These are phyloP conservation scores for Zymoseptoria ardabiliae DNA, from an alignment of 2,329 filamentous ascomycete species.

Conservation along the genomic window DNA sequence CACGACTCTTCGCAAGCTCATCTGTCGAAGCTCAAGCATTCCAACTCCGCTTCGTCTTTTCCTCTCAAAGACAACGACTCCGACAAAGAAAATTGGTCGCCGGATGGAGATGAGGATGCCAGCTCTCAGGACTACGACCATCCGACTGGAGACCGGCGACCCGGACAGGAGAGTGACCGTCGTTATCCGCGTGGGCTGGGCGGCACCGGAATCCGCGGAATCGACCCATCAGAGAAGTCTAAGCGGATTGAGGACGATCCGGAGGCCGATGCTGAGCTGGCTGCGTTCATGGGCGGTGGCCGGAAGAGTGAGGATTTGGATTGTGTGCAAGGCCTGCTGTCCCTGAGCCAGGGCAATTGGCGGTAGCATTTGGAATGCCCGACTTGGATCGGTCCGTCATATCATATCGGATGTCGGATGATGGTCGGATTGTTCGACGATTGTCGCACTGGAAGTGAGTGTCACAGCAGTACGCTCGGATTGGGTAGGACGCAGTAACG, in stretches of 20 bases:
- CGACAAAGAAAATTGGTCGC: conserved; percentile 89
- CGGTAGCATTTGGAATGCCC: conserved; percentile 27
- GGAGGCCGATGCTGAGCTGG: conserved; percentile 57
- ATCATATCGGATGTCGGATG: not conserved
- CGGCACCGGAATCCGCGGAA: not conserved
- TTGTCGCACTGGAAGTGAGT: not conserved
- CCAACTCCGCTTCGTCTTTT: conserved; percentile 29
- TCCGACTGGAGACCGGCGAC: not conserved
- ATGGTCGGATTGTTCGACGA: not conserved
- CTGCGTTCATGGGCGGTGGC: conserved; percentile 62
- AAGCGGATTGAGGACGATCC: conserved; percentile 32
- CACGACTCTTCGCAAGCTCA: not conserved
- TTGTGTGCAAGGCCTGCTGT: conserved; percentile 81
- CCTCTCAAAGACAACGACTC: conserved; percentile 61
- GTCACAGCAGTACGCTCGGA: not conserved
- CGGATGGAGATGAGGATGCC: conserved; percentile 31
- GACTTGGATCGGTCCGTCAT: not conserved
- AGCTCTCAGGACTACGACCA: conserved; percentile 1
- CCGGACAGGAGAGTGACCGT: not conserved
- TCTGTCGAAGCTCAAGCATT: conserved; percentile 23
- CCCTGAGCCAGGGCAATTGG: conserved; percentile 90
- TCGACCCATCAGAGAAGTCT: not conserved
- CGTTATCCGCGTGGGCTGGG: not conserved
- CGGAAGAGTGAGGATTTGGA: conserved; percentile 59
- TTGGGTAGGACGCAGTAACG: not conserved